Evolutionary conservation across 805 yeast species (phyloP), one percentile per base, ranked within the genome.

Genomic region (Ogataea nonfermentans): DNA sequence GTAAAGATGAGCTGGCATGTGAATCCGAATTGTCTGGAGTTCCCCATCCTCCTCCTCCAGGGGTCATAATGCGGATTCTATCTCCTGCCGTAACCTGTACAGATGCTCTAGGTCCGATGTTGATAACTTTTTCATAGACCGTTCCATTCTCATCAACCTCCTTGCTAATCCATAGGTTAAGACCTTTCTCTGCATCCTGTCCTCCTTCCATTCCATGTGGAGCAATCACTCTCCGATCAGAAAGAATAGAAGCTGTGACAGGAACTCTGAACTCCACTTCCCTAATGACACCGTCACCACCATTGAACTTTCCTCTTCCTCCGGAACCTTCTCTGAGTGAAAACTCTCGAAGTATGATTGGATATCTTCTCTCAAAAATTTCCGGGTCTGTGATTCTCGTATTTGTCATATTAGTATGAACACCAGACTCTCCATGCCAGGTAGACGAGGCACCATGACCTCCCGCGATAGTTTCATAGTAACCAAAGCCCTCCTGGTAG

Each of bases 11-110:
- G 22, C 13, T 23, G 10, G 35, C 10, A 14, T 6, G 8, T 24
- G 22, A 29, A 4, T 16, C 39, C 12, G 23, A 63, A 57, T 52
- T 40, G 8, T 32, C 49, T 9, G 44, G 47, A 7, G 31, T 44
- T 27, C 95, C 95, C 59, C 70, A 85, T 0, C 89, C 95, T 30
- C 91, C 95, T 22, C 93, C 95, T 30, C 95, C 95, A 2, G 95
- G 95, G 0, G 95, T 84, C 51, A 67, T 61, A 25, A 86, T 76
- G 7, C 79, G 57, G 24, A 86, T 57, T 37, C 84, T 67, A 49
- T 86, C 95, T 3, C 93, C 91, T 3, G 70, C 56, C 11, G 62
- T 51, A 39, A 79, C 68, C 10, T 65, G 55, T 2, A 83, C 74
- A 1, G 85, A 74, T 48, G 80, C 78, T 60, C 81, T 83, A 14